Evolutionary conservation across 768 basidiomycete species (phyloP).

Genomic region (Russula olivacea): DNA sequence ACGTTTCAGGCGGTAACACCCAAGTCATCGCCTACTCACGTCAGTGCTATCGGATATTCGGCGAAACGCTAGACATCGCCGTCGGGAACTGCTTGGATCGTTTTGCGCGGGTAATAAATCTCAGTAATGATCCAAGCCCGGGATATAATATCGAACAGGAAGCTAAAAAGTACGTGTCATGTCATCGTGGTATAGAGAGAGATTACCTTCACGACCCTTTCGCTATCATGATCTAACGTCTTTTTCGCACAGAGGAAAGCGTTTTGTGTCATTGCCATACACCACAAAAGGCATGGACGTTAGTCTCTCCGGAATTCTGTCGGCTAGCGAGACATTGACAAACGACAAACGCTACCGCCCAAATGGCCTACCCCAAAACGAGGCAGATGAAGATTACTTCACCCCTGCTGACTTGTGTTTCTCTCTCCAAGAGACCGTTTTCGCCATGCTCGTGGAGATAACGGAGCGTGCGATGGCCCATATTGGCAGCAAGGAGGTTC

Average conservation of each 20-base stretch:
- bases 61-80: constrained; percentile 98
- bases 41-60: constrained; percentile 96
- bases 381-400: constrained; percentile 59
- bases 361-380: constrained; percentile 34
- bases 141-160: constrained; percentile 97
- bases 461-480: constrained; percentile 99
- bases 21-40: constrained; percentile 99
- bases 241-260: constrained; percentile 57
- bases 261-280: constrained; percentile 81
- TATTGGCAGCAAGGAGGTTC: constrained; percentile 90
- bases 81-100: constrained; percentile 98
- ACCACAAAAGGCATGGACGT: constrained; percentile 99
- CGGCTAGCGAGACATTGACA: constrained; percentile 84
- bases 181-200: neutral
- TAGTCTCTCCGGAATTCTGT: constrained; percentile 89
- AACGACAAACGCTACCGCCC: constrained; percentile 70
- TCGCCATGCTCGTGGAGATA: constrained; percentile 98
- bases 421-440: constrained; percentile 94
- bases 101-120: constrained; percentile 88
- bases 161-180: constrained; percentile 67
- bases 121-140: constrained; percentile 93
- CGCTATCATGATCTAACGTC: neutral
- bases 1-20: constrained; percentile 98
- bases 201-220: neutral
- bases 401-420: constrained; percentile 97